Base-by-base conservation (phyloP, 2,329 filamentous ascomycete species). In the Trichoderma asperellum region DNA sequence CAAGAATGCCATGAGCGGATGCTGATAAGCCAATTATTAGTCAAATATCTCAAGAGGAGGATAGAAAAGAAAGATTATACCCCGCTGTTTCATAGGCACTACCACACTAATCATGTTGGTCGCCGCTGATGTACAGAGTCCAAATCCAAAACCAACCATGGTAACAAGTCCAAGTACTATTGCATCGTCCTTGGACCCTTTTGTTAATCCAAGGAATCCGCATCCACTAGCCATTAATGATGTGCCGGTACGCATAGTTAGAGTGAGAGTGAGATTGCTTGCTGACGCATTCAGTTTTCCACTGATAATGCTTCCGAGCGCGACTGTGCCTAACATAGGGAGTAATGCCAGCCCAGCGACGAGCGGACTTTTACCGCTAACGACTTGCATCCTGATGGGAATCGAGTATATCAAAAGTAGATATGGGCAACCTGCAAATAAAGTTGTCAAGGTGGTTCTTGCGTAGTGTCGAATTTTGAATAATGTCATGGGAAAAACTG, bases 91-190 rank as follows among this genome's bases (percentile, higher is more conserved):
- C 14, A 80, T 75, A 0, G 83, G 79, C 14, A 83, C 78, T 71
- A 85, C 83, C 2, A 80, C 71, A 2, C 74, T 72, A 1, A 81
- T 81, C 18, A 85, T 71, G 72, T 86, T 84, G 0, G 85, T 87
- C 2, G 83, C 79, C 2, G 81, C 79, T 1, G 84, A 77, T 2
- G 84, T 82, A 2, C 81, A 81, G 43, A 87, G 73, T 0, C 86
- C 85, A 70, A 86, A 86, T 0, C 85, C 85, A 35, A 87, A 74
- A 3, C 86, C 86, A n/a, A 85, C 77, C 65, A 87, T 83, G 0
- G 80, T 79, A 63, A 87, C 73, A 69, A 84, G 86, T 0, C 85
- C 85, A 1, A 87, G 75, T 5, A 83, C 77, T 72, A 83, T 86
- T 1, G 79, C 74, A 71, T 85, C 80, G 10, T 86, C 73, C 2